Evolutionary conservation across 495 filamentous ascomycete species (phyloP).

Genomic region (Penicillium tannophilum): DNA sequence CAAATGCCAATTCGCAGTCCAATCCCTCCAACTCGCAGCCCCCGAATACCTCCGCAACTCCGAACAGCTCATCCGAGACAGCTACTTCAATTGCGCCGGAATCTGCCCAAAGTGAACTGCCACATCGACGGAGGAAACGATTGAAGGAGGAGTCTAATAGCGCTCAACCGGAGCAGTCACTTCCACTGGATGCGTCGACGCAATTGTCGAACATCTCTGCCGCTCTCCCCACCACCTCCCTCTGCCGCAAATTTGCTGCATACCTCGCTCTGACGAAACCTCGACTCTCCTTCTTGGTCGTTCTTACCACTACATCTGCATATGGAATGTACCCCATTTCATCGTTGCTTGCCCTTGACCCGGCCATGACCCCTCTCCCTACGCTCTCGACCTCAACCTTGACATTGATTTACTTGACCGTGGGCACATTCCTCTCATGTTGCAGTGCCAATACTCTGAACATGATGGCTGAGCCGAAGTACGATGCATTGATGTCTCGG

Average conservation of each 20-base stretch:
- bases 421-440: constrained; percentile 81
- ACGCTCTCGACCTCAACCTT: constrained; percentile 85
- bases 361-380: constrained; percentile 70
- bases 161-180: constrained; percentile 32
- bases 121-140: constrained; percentile 54
- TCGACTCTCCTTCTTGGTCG: constrained; percentile 86
- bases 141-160: constrained; percentile 43
- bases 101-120: constrained; percentile 38
- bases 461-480: constrained; percentile 91
- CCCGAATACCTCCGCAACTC: constrained; percentile 3
- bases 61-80: constrained; percentile 13
- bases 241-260: constrained; percentile 76
- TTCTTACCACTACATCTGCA: constrained; percentile 86
- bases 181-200: constrained; percentile 84
- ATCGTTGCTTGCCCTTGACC: constrained; percentile 50
- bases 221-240: constrained; percentile 64
- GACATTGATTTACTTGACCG: constrained; percentile 89
- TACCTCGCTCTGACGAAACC: constrained; percentile 93
- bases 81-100: constrained; percentile 24
- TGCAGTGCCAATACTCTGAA: constrained; percentile 92
- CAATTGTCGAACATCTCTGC: constrained; percentile 73
- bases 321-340: constrained; percentile 92
- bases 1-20: constrained; percentile 20
- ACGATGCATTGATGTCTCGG: constrained; percentile 89
- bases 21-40: constrained; percentile 12